Percentiles rank a stretch among this genome's conserved stretches.
These are phyloP conservation scores for Clarireedia sp. DNA, from an alignment of 2,329 filamentous ascomycete species.

Conservation along the genomic window DNA sequence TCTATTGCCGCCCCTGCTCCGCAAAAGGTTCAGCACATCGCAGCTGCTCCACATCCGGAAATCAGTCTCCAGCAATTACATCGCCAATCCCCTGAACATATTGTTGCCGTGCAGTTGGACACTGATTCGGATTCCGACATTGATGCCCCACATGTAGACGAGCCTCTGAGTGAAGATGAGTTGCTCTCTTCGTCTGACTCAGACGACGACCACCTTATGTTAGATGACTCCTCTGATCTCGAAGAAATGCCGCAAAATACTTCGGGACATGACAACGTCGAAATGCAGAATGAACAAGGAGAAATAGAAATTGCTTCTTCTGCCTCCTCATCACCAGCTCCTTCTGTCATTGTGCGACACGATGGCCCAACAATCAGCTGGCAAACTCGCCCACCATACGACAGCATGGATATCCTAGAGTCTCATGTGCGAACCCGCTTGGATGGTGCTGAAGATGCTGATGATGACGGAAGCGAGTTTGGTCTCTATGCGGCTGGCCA, in stretches of 20 bases:
- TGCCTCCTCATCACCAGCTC: neutral
- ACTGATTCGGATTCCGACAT: slow-evolving; percentile 7
- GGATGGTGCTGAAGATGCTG: neutral
- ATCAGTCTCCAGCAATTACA: neutral
- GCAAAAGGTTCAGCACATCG: neutral
- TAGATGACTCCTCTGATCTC: neutral
- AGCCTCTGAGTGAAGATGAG: slow-evolving; percentile 14
- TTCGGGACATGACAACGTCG: neutral
- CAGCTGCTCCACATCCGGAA: neutral
- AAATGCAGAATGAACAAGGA: neutral
- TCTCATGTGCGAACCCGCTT: slow-evolving; percentile 3
- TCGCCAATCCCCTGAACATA: neutral
- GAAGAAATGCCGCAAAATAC: neutral
- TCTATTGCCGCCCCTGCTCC: neutral
- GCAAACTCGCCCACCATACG: neutral
- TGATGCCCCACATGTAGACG: slow-evolving; percentile 13
- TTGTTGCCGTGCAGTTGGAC: neutral
- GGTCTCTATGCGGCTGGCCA: slow-evolving; percentile 21
- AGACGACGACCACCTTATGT: slow-evolving; percentile 6
- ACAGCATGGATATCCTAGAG: neutral
- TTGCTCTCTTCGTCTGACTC: slow-evolving; percentile 12
- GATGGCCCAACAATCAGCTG: neutral
- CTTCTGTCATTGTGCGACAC: neutral
- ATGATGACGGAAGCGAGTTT: slow-evolving; percentile 17
- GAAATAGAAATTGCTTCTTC: neutral